Conservation (phyloP, 306 rosid species). For the Trifolium repens region DNA sequence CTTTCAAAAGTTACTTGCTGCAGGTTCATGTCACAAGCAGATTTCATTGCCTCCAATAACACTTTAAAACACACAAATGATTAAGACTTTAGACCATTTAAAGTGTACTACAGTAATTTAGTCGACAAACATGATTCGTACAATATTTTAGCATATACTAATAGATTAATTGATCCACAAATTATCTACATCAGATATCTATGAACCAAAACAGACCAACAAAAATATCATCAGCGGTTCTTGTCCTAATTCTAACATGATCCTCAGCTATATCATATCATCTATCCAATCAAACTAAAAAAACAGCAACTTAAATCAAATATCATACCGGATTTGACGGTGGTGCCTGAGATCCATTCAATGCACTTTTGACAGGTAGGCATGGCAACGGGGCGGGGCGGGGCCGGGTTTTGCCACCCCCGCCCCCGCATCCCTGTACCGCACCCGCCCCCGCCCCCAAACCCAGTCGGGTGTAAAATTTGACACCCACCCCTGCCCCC, state of each 20-base stretch:
- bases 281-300: too few species aligned
- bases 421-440: too few species aligned
- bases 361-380: conserved; percentile 46
- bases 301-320: background rate
- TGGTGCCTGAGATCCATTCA: conserved; percentile 57
- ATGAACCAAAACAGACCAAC: conserved; percentile 19
- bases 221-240: conserved; percentile 15
- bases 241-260: conserved; percentile 23
- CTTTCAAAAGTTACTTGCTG: too few species aligned
- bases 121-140: conserved; percentile 7
- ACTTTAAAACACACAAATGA: too few species aligned
- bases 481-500: too few species aligned
- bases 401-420: too few species aligned
- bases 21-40: too few species aligned
- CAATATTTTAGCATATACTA: background rate
- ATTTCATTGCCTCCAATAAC: too few species aligned
- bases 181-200: conserved; percentile 43
- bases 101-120: conserved; percentile 1
- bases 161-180: conserved; percentile 33
- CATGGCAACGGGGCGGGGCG: too few species aligned
- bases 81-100: background rate
- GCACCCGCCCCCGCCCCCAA: too few species aligned
- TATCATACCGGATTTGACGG: conserved; percentile 61
- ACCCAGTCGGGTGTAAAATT: too few species aligned
- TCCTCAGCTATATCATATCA: background rate